phyloP scores from a whole-genome alignment of 805 yeast genomes.

The Starmerella davenportii region DNA sequence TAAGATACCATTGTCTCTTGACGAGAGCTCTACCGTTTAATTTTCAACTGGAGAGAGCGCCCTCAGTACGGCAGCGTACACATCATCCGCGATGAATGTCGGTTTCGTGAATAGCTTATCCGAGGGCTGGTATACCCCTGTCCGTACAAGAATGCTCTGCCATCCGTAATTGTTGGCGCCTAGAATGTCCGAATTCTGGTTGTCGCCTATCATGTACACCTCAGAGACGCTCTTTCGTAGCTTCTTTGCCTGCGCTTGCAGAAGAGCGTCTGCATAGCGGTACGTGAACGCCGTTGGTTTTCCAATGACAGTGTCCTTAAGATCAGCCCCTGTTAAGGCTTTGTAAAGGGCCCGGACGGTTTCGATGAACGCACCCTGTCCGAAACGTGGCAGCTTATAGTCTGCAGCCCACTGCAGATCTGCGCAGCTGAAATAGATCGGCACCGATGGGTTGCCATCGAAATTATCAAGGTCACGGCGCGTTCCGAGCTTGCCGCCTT shows the following conservation, averaged over 20 bases:
- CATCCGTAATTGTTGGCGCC: conserved; percentile 84
- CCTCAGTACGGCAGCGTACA: conserved; percentile 31
- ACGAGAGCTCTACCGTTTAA: too few species aligned
- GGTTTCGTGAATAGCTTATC: conserved; percentile 27
- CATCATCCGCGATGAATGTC: conserved; percentile 33
- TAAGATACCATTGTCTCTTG: too few species aligned
- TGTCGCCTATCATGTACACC: conserved; percentile 95
- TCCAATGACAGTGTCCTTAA: conserved; percentile 69
- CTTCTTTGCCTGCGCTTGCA: conserved; percentile 39
- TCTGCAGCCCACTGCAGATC: conserved; percentile 90
- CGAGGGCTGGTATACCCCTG: conserved; percentile 69
- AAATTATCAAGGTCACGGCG: conserved; percentile 17
- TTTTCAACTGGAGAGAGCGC: too few species aligned
- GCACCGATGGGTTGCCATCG: conserved; percentile 55
- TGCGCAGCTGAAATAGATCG: conserved; percentile 73
- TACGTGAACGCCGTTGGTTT: conserved; percentile 82
- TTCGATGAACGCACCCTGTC: conserved; percentile 88
- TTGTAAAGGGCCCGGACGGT: conserved; percentile 69
- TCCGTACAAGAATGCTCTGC: conserved; percentile 65
- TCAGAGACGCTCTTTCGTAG: conserved; percentile 23
- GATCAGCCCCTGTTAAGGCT: conserved; percentile 68
- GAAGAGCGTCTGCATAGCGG: conserved; percentile 61
- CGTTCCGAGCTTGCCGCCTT: conserved; percentile 75
- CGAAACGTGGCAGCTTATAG: conserved; percentile 63
- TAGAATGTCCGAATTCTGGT: conserved; percentile 77